Base-by-base conservation (phyloP, 108 stramenopile species). In the Nitzschia sp. region DNA sequence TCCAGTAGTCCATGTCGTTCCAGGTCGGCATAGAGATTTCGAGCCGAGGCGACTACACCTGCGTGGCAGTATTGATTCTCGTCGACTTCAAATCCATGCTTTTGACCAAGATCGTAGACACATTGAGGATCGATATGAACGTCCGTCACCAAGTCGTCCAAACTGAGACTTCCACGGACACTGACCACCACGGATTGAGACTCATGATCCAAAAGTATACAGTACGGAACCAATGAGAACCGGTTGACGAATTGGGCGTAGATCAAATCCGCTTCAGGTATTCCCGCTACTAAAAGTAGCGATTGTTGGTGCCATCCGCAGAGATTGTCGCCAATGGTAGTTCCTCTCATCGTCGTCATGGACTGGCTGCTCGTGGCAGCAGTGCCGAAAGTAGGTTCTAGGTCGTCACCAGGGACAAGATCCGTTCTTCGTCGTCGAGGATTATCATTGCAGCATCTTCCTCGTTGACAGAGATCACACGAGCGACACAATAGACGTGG, bases 131-230 rank as follows among this genome's bases (percentile, higher is more conserved):
- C 91, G 15, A 96, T 79, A 25, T 90, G 68, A 0, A 89, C 94
- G 71, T 99, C 98, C 13, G 89, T 92, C n/a, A 99, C 76, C 66
- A 93, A 90, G 67, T 99, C 98, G 64, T 97, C 98, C 38, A 99
- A 56, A 34, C 89, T 92, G 63, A 99, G 81, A 33, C 96, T 96
- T 45, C 98, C 98, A 33, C 98, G 77, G 26, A 99, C 90, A 19
- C 92, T 80, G 1, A 99, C 57, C n/a, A 99, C 96, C 15, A 97
- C 80, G 6, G 82, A 71, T 61, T 87, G 66, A 82, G 85, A 89
- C 46, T 77, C 78, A 58, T 91, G 91, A 71, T 99, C 98, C 53
- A 97, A 64, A 21, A 99, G 56, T 29, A 98, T 93, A 66, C 85
- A 95, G 71, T 97, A 98, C 0, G 98, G 98, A 11, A 89, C 93